Conservation (phyloP, 169 alveolate genomes). For the Eimeria falciformis region DNA sequence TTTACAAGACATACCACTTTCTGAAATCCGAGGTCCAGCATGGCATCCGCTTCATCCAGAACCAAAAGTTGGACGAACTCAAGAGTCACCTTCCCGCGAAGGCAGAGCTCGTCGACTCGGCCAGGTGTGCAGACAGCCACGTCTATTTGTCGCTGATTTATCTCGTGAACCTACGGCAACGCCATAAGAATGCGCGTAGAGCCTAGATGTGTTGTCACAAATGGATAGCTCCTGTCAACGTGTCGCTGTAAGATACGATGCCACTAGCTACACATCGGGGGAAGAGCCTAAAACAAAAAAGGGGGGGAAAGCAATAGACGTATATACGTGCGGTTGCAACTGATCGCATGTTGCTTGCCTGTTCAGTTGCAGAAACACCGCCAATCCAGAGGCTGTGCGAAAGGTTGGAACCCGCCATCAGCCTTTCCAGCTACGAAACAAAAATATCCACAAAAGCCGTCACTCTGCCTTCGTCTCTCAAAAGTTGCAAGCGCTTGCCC, state of each 20-base stretch:
- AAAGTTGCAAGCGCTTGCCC: too few species aligned
- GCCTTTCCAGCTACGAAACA: background rate
- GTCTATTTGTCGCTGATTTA: slow-evolving; percentile 39
- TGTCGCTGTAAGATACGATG: too few species aligned
- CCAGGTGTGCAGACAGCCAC: slow-evolving; percentile 64
- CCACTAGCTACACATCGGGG: too few species aligned
- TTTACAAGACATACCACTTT: slow-evolving; percentile 85
- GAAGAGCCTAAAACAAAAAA: too few species aligned
- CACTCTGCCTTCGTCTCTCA: too few species aligned
- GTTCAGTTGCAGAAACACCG: slow-evolving; percentile 16
- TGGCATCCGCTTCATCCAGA: slow-evolving; percentile 99
- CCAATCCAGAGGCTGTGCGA: slow-evolving; percentile 34
- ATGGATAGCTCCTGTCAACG: too few species aligned
- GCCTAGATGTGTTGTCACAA: too few species aligned
- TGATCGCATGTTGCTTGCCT: background rate
- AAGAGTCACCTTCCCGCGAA: background rate
- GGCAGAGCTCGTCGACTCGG: slow-evolving; percentile 33
- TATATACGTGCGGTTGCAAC: too few species aligned
- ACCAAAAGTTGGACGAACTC: slow-evolving; percentile 90
- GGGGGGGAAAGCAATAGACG: too few species aligned
- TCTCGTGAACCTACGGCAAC: background rate
- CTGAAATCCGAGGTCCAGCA: slow-evolving; percentile 97
- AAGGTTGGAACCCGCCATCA: background rate
- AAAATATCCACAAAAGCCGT: background rate
- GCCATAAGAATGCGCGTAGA: background rate